Percentiles rank a stretch among this genome's conserved stretches.
These are phyloP conservation scores for Trypanosomatidae sp. DNA, from an alignment of 208 protist genomes.

Conservation along the genomic window DNA sequence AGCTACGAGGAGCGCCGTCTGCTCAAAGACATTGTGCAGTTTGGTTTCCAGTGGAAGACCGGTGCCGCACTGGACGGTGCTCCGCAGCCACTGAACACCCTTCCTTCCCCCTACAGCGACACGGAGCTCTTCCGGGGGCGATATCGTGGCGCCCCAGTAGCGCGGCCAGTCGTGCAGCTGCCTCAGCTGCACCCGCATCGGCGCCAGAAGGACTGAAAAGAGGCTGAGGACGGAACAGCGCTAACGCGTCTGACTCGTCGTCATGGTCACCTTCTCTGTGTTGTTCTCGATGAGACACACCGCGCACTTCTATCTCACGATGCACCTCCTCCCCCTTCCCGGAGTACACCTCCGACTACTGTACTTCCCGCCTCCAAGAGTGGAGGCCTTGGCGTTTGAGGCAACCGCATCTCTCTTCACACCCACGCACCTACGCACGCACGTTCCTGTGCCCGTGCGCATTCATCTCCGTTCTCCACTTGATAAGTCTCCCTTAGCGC, in stretches of 20 bases:
- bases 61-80: conserved; percentile 30
- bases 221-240: not conserved
- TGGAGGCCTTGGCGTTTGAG: not conserved
- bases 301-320: not conserved
- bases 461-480: not conserved
- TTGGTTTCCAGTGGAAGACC: conserved; percentile 89
- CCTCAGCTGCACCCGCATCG: conserved; percentile 69
- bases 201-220: conserved; percentile 20
- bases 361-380: not conserved
- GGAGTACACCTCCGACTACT: not conserved
- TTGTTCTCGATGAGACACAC: not conserved
- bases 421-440: not conserved
- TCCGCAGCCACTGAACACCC: conserved; percentile 47
- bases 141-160: conserved; percentile 74
- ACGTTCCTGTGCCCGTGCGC: not conserved
- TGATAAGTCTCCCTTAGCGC: not conserved
- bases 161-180: conserved; percentile 68
- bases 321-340: no score
- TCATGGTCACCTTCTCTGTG: not conserved
- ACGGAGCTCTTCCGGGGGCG: conserved; percentile 79
- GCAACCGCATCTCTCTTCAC: not conserved
- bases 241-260: not conserved
- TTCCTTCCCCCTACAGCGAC: conserved; percentile 76
- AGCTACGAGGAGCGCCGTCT: conserved; percentile 59
- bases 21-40: conserved; percentile 89